Base-by-base conservation (phyloP, 2,329 filamentous ascomycete genomes). In the Hortaea sp. region DNA sequence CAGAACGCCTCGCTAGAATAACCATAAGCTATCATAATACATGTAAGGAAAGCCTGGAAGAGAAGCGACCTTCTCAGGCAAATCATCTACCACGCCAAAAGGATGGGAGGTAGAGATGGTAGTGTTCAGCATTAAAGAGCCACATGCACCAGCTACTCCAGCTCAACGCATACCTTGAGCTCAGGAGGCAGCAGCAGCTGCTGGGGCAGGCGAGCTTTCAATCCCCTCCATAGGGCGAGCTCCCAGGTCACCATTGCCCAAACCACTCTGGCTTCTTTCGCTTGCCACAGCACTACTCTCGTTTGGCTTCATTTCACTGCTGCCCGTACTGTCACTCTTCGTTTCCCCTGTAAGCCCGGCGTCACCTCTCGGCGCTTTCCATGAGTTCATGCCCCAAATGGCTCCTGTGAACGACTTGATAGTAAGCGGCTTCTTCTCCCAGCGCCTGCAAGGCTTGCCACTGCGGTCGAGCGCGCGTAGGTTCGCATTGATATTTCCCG, bases 401-500 rank as follows among this genome's bases (percentile, higher is more conserved):
- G 88, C 78, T 44, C 90, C 90, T 1, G 90, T 95, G 65, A 97
- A 97, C 66, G 84, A 94, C 74, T 94, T 95, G 57, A 97, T 73
- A 42, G 75, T 76, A 63, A 97, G 87, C 46, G 81, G 78, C 53
- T 88, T 88, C 66, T 82, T 86, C 63, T 81, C 75, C 92, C 92
- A 98, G 65, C 82, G 89, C 54, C 90, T 85, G 67, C 89, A 95
- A 7, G 92, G 89, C 61, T 90, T 85, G 55, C 90, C 90, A 6
- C 85, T 85, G 50, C 90, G 83, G 67, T 98, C 92, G 53, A 98
- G 84, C 9, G 92, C 90, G 46, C 92, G 87, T 42, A 98, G 82
- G 44, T 88, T 87, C 45, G 92, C 92, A 63, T 98, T 98, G 75
- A 98, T 98, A 49, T 90, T 90, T 53, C 92, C 92, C 60, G 90